Base-by-base conservation (phyloP, 1,139 yeast genomes). In the Zygosaccharomyces sapae region DNA sequence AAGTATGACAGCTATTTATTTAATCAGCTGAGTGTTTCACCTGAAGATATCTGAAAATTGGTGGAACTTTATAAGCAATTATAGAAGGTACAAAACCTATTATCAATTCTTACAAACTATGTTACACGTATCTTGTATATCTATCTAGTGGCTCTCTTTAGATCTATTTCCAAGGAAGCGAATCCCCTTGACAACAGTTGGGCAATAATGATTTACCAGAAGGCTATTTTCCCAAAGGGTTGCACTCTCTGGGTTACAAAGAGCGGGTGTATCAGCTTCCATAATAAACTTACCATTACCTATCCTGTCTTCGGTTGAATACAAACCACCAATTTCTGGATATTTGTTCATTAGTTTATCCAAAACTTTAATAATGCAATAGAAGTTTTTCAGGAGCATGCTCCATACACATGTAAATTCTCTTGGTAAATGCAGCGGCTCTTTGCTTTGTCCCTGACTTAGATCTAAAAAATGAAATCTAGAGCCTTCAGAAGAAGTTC, bases 381-480 rank as follows among this genome's bases (percentile, higher is more conserved):
- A 0, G 88, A 71, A 0, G 97, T 67, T 87, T 88, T 65, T 92
- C 98, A 2, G 97, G 97, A 16, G 89, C 74, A 49, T 89, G 87
- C 44, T 86, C 72, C 45, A 80, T 63, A 13, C 80, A 68, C 60
- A 82, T 75, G 49, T 88, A 82, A 33, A 92, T 66, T 54, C 96
- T 73, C 65, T 92, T 92, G 13, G 88, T 79, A 66, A 90, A 90
- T 0, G 96, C 89, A 41, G 86, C 71, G 6, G 95, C 88, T 55
- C 97, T 76, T 33, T 77, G 71, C 42, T 76, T 73, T 2, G 92
- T 80, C 1, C 89, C 90, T 48, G 83, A 80, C 55, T 77, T 80
- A 19, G 90, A 83, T 50, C 83, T 77, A 74, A 89, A 92, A 90
- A 16, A 89, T 77, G 47, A 80, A 79, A 63, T 92, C 96, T 41